Base-by-base conservation (phyloP, 768 basidiomycete genomes). In the Lentinula raphanica region DNA sequence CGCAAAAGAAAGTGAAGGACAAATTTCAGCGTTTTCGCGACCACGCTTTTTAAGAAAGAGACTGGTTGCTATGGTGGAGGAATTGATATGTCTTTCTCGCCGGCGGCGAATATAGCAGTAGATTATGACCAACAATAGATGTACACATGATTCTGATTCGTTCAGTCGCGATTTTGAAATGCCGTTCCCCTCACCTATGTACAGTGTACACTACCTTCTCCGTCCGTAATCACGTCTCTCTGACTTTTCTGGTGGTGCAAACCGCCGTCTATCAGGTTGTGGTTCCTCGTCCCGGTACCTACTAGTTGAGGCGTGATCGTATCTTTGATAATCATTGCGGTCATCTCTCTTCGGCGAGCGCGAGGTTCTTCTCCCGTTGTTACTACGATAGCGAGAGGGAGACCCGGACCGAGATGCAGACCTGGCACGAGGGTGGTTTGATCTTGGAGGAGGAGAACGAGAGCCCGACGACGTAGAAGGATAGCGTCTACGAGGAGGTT, bases 381-480 rank as follows among this genome's bases (percentile, higher is more conserved):
- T 17, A n/a, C 25, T 29, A 25, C 39, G 17, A 42, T 32, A 32
- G 13, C 55, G 44, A 23, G 44, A 19, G 3, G 55, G 55, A 28
- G 55, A 56, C 28, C 42, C 27, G 5, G 55, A 56, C 42, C 55
- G 23, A 9, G 55, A 56, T 19, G 23, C 55, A 21, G 55, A 35
- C n/a, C 42, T 56, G 17, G 55, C 28, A 23, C 55, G 25, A 56
- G 25, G 17, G 17, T 49, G 27, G 32, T 45, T 46, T 5, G 31
- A 35, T 23, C 23, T 42, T 19, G 29, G 46, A 29, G 55, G 55
- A 23, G 55, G 55, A 48, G 45, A 48, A 8, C 31, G 23, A n/a
- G 56, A 57, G n/a, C 56, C 36, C n/a, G 56, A 57, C 25, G 46
- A 49, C 6, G 28, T 31, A 17, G 56, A 39, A 8, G 56, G 35